Base-by-base conservation (phyloP, 2,329 filamentous ascomycete genomes). In the Neopestalotiopsis sp. region DNA sequence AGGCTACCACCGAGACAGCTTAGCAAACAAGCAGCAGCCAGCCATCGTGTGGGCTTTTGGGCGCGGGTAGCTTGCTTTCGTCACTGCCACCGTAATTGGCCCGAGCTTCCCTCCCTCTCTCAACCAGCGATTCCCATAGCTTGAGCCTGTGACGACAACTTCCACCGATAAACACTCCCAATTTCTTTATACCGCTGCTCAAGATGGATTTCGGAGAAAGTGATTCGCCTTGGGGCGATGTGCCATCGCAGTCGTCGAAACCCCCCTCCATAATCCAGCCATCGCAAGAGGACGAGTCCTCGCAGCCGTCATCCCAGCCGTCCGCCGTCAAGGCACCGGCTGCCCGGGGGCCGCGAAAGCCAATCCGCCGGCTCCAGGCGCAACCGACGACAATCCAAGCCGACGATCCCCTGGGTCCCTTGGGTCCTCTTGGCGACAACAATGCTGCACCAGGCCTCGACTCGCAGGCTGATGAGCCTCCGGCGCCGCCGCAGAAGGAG, bases 361-460 rank as follows among this genome's bases (percentile, higher is more conserved):
- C 77, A 12, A 75, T 79, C 68, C 89, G 90, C 72, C 88, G 90
- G 71, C 84, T 94, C 76, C 90, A 91, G 73, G 91, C 91, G 69
- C 92, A 95, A 78, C 89, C 92, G 38, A 94, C 93, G 61, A 91
- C 90, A 67, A 91, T 95, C 70, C 90, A 95, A 81, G 91, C 91
- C 70, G 89, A 91, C 58, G 92, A 94, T 77, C 91, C 92, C 68
- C 87, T 95, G 61, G 94, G 93, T 1, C 93, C 93, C 28, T 84
- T 97, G 65, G 93, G 93, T 69, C 91, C 90, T 67, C 80, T 91
- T 34, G 88, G 88, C 65, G 86, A 86, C 69, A 82, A 82, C 69
- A 82, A 82, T 76, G 74, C 76, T 49, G 75, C 77, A 42, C 79
- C 78, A 4, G 74, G 74, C 24, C 76, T 81, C 68, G 73, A 76